Conservation (phyloP, 768 basidiomycete genomes). For the Leccinum fibrillosum region DNA sequence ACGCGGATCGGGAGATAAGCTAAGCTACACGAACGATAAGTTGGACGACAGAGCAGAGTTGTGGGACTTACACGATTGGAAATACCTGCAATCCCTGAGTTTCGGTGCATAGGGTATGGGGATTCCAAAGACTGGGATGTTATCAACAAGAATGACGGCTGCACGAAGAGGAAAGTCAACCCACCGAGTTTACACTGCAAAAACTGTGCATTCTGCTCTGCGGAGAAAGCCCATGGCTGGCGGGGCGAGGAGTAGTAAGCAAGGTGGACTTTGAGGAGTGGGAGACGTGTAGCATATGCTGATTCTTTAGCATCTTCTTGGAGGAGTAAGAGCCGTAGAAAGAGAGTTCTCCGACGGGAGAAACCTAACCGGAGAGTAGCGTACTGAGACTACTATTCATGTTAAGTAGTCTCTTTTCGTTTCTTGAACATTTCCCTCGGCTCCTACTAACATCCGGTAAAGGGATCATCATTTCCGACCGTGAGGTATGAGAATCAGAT, state of each 20-base stretch:
- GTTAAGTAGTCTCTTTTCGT: neutral
- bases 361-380: no score
- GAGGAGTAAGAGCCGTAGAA: no score
- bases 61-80: slow-evolving; percentile 40
- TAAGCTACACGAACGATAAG: slow-evolving; percentile 43
- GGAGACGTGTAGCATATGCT: neutral
- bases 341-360: no score
- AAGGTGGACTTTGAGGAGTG: slow-evolving; percentile 13
- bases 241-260: slow-evolving; percentile 2
- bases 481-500: neutral
- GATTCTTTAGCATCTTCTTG: slow-evolving; percentile 15
- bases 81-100: slow-evolving; percentile 35
- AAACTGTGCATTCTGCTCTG: slow-evolving; percentile 26
- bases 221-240: slow-evolving; percentile 12
- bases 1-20: slow-evolving; percentile 62
- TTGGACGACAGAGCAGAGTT: neutral
- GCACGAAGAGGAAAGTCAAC: neutral
- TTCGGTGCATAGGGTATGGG: slow-evolving; percentile 42
- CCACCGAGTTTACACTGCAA: slow-evolving; percentile 22
- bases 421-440: neutral
- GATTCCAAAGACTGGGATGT: slow-evolving; percentile 23
- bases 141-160: neutral
- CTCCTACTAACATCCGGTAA: neutral
- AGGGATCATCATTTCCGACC: slow-evolving; percentile 4
- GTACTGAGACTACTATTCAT: no score